These are phyloP conservation scores for Boletus bicolor DNA, from an alignment of 768 basidiomycete species.

Conservation along the genomic window DNA sequence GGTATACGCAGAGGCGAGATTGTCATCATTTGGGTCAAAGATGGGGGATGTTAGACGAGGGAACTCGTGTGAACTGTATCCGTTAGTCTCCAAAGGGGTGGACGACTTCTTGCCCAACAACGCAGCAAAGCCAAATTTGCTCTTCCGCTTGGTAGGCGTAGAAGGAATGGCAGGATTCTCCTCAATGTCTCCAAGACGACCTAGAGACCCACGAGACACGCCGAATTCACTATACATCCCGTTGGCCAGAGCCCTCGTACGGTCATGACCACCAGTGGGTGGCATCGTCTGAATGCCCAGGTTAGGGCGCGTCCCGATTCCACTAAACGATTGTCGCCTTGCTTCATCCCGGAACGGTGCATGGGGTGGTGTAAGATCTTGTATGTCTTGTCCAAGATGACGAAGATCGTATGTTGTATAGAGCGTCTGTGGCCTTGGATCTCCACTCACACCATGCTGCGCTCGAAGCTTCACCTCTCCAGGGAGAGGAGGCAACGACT, in stretches of 20 bases:
- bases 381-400: slow-evolving; percentile 39
- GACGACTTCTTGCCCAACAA: slow-evolving; percentile 59
- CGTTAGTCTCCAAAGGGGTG: slow-evolving; percentile 27
- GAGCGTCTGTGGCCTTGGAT: slow-evolving; percentile 61
- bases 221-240: slow-evolving; percentile 74
- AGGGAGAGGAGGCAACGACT: slow-evolving; percentile 76
- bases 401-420: slow-evolving; percentile 59
- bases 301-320: slow-evolving; percentile 56
- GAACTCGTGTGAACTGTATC: slow-evolving; percentile 43
- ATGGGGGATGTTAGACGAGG: slow-evolving; percentile 44
- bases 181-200: slow-evolving; percentile 32
- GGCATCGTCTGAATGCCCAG: slow-evolving; percentile 52
- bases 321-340: slow-evolving; percentile 77
- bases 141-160: slow-evolving; percentile 59
- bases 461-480: slow-evolving; percentile 45
- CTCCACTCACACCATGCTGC: slow-evolving; percentile 34
- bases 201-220: slow-evolving; percentile 56
- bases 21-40: slow-evolving; percentile 50
- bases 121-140: slow-evolving; percentile 65
- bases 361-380: slow-evolving; percentile 59
- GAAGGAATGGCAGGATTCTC: slow-evolving; percentile 29
- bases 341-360: slow-evolving; percentile 61
- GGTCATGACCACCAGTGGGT: slow-evolving; percentile 32
- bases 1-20: slow-evolving; percentile 43
- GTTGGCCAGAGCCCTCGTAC: slow-evolving; percentile 28